Evolutionary conservation across 2,329 filamentous ascomycete genomes (phyloP).

Genomic region (Botrytis hyacinthi): DNA sequence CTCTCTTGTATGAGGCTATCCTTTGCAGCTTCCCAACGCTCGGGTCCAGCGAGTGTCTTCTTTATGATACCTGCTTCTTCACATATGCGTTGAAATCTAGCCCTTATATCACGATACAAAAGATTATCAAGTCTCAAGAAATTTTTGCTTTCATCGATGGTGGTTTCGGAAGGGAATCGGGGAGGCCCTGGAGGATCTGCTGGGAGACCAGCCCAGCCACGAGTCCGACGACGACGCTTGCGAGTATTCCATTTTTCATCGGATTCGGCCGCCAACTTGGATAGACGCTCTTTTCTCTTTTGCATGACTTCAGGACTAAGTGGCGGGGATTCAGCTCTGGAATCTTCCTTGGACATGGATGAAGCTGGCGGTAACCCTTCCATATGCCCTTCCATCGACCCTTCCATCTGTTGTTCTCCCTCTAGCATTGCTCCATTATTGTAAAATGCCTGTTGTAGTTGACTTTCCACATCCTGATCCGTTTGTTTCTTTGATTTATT

Average conservation of each 20-base stretch:
- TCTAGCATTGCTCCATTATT: constrained; percentile 35
- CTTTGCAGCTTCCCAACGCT: constrained; percentile 72
- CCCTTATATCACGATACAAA: constrained; percentile 62
- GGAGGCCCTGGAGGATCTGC: constrained; percentile 66
- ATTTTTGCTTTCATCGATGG: constrained; percentile 72
- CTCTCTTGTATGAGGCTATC: constrained; percentile 63
- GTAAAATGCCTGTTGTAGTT: constrained; percentile 39
- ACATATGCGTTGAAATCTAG: constrained; percentile 69
- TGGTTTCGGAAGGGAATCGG: constrained; percentile 79
- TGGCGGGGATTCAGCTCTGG: constrained; percentile 36
- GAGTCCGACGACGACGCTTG: constrained; percentile 66
- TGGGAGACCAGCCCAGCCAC: constrained; percentile 65
- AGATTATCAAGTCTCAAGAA: constrained; percentile 63
- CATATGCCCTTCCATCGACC: constrained; percentile 30
- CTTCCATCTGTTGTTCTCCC: constrained; percentile 34
- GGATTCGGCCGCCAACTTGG: constrained; percentile 56
- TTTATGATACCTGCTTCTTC: constrained; percentile 65
- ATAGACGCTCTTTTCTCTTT: constrained; percentile 53
- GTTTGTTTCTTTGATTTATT: constrained; percentile 47
- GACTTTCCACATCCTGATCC: constrained; percentile 39
- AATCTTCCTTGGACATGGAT: constrained; percentile 19
- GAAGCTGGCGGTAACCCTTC: constrained; percentile 25
- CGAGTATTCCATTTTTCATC: constrained; percentile 60
- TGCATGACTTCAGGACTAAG: constrained; percentile 48
- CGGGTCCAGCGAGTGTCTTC: constrained; percentile 71